phyloP scores from a whole-genome alignment of 768 basidiomycete genomes.

The Tricholoma hemisulphureum region DNA sequence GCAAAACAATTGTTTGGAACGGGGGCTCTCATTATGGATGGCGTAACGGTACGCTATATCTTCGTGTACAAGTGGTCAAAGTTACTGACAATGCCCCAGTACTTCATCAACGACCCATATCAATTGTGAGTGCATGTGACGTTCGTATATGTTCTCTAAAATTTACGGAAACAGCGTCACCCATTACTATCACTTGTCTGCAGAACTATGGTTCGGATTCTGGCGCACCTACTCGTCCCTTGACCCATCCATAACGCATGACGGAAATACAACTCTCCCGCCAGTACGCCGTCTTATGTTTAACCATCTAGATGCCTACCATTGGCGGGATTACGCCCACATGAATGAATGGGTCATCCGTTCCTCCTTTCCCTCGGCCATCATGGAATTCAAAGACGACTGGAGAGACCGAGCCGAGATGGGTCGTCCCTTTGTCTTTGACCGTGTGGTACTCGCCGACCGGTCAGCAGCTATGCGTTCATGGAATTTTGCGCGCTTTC shows the following conservation, averaged over 20 bases:
- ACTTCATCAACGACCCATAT: slow-evolving; percentile 78
- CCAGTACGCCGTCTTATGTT: slow-evolving; percentile 76
- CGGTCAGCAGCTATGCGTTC: slow-evolving; percentile 82
- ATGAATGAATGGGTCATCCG: slow-evolving; percentile 91
- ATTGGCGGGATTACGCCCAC: slow-evolving; percentile 88
- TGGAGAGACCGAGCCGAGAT: slow-evolving; percentile 78
- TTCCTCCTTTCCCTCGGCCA: slow-evolving; percentile 74
- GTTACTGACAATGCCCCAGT: slow-evolving; percentile 38
- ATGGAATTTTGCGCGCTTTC: slow-evolving; percentile 61
- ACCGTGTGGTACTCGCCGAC: slow-evolving; percentile 86
- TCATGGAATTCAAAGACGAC: slow-evolving; percentile 79
- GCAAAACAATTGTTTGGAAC: slow-evolving; percentile 70
- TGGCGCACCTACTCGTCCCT: slow-evolving; percentile 89
- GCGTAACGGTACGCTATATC: slow-evolving; percentile 55
- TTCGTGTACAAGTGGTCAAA: background rate
- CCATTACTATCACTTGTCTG: slow-evolving; percentile 93
- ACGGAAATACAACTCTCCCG: slow-evolving; percentile 71
- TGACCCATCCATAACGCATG: slow-evolving; percentile 62
- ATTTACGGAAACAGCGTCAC: slow-evolving; percentile 54
- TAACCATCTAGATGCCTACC: slow-evolving; percentile 64
- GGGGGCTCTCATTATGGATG: slow-evolving; percentile 73
- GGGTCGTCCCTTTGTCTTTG: slow-evolving; percentile 71
- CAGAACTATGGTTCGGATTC: slow-evolving; percentile 88
- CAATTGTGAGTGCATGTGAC: slow-evolving; percentile 65
- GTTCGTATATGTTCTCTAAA: background rate